phyloP scores from a whole-genome alignment of 371 early-diverging fungal species.

The Quaeritorhiza haematococci region DNA sequence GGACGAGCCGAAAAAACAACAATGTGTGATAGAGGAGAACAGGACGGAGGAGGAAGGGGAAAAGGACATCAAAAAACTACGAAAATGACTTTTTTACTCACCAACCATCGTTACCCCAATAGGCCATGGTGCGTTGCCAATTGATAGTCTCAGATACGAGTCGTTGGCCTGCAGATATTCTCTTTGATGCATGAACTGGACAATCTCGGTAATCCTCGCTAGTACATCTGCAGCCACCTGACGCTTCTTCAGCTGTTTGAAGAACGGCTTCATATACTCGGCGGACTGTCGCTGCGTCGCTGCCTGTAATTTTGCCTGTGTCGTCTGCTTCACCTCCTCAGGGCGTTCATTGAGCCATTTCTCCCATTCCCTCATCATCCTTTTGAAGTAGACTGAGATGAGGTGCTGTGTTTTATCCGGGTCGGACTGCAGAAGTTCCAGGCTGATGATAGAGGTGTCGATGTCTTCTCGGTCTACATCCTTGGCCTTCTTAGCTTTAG shows the following conservation, averaged over 20 bases:
- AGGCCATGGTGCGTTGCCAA: conserved; percentile 99
- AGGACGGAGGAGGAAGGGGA: background rate
- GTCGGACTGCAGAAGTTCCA: conserved; percentile 65
- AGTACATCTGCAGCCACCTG: conserved; percentile 79
- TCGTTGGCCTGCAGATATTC: conserved; percentile 93
- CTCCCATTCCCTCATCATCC: conserved; percentile 86
- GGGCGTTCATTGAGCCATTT: conserved; percentile 70
- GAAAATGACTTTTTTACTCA: conserved; percentile 26
- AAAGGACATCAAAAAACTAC: no score
- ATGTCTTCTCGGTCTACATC: conserved; percentile 22
- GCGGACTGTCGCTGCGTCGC: conserved; percentile 79
- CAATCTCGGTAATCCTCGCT: conserved; percentile 84
- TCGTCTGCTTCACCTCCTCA: conserved; percentile 64
- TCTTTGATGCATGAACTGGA: conserved; percentile 70
- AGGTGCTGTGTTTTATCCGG: conserved; percentile 68
- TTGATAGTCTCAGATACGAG: conserved; percentile 85
- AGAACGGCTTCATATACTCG: conserved; percentile 87
- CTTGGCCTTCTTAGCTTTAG: conserved; percentile 11
- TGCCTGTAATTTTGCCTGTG: conserved; percentile 76
- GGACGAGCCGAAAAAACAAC: conserved; percentile 1
- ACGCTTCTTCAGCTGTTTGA: conserved; percentile 74
- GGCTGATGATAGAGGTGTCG: conserved; percentile 58
- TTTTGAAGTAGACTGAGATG: conserved; percentile 75
- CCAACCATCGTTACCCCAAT: conserved; percentile 90
- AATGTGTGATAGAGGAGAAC: background rate